Conservation (phyloP, 768 basidiomycete species). For the Naganishia antarctica region DNA sequence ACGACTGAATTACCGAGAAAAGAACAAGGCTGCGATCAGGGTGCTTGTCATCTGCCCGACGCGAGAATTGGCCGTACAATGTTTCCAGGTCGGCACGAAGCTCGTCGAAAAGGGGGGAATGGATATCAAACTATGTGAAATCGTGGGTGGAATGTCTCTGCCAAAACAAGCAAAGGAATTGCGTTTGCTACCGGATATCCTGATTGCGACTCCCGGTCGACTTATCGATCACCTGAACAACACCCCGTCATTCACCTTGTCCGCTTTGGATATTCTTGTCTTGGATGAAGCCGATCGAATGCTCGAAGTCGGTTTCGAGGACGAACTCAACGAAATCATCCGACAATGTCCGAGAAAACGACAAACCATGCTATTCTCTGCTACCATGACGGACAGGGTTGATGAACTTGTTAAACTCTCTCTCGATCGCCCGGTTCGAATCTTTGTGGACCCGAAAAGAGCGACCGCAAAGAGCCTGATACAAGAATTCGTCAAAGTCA, state of each 20-base stretch:
- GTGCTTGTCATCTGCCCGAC: slow-evolving; percentile 92
- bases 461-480: slow-evolving; percentile 76
- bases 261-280: slow-evolving; percentile 85
- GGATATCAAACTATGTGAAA: slow-evolving; percentile 83
- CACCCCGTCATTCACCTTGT: slow-evolving; percentile 85
- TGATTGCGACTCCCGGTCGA: slow-evolving; percentile 95
- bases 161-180: slow-evolving; percentile 84
- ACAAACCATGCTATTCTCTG: slow-evolving; percentile 98
- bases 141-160: slow-evolving; percentile 88
- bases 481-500: slow-evolving; percentile 92
- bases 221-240: slow-evolving; percentile 96
- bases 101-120: slow-evolving; percentile 58
- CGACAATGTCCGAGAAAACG: slow-evolving; percentile 71
- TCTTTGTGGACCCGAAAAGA: slow-evolving; percentile 92
- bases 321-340: slow-evolving; percentile 90
- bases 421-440: slow-evolving; percentile 79
- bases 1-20: slow-evolving; percentile 83
- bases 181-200: slow-evolving; percentile 80
- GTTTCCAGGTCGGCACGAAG: slow-evolving; percentile 82
- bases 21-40: slow-evolving; percentile 67
- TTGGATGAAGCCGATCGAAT: slow-evolving; percentile 98
- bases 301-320: slow-evolving; percentile 81
- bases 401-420: slow-evolving; percentile 90
- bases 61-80: slow-evolving; percentile 91
- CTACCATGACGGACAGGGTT: slow-evolving; percentile 96